These are phyloP conservation scores for Bipolaris bicolor DNA, from an alignment of 2,329 filamentous ascomycete species.

Conservation along the genomic window DNA sequence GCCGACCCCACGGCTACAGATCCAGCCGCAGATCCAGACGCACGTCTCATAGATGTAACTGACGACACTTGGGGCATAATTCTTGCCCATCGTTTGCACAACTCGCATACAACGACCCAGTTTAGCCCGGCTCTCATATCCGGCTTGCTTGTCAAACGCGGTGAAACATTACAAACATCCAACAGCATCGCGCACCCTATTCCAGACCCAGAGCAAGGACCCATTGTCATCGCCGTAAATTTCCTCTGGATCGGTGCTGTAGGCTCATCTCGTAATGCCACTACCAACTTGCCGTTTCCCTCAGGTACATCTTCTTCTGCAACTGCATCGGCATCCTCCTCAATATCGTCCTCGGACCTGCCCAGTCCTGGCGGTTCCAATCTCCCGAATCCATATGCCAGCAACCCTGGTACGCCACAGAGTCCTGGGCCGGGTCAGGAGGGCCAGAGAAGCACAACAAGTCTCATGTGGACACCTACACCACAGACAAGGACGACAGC, in stretches of 20 bases:
- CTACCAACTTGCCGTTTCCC: constrained; percentile 37
- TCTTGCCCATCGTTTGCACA: constrained; percentile 63
- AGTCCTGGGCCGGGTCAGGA: constrained; percentile 14
- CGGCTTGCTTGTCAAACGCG: constrained; percentile 54
- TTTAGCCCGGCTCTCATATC: constrained; percentile 50
- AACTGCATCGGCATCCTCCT: not conserved
- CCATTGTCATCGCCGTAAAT: constrained; percentile 50
- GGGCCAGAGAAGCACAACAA: constrained; percentile 29
- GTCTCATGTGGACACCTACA: constrained; percentile 44
- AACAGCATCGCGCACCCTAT: constrained; percentile 22
- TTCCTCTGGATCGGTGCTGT: constrained; percentile 56
- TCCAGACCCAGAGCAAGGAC: constrained; percentile 35
- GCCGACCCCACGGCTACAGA: constrained; percentile 54
- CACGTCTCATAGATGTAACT: constrained; percentile 71
- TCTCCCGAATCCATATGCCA: constrained; percentile 10
- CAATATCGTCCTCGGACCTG: constrained; percentile 27
- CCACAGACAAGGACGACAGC: constrained; percentile 43
- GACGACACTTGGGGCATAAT: constrained; percentile 80
- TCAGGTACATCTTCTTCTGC: constrained; percentile 9
- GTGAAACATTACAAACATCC: constrained; percentile 22
- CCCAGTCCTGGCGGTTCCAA: constrained; percentile 25
- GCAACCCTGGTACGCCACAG: constrained; percentile 11
- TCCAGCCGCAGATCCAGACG: constrained; percentile 63
- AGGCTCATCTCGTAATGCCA: constrained; percentile 40
- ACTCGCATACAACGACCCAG: constrained; percentile 43